Evolutionary conservation across 2,329 filamentous ascomycete species (phyloP), one percentile per base, ranked within the genome.

Genomic region (Cercospora nicotianae): DNA sequence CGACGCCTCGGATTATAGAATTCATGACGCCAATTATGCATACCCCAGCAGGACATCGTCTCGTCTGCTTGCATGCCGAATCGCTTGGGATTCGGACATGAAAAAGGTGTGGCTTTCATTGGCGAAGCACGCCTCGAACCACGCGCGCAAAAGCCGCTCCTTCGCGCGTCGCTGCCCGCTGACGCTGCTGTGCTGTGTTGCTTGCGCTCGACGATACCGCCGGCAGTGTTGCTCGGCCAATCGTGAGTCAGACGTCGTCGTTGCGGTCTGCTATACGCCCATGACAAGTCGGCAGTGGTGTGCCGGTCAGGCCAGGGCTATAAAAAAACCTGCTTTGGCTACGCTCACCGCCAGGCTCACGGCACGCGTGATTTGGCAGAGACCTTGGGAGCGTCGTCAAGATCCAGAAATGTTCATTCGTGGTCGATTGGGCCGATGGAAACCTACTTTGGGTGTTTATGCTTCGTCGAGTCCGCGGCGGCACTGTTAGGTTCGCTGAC

Each of bases 21-120:
- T 31, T 10, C 60, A 53, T 53, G n/a, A 28, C 60, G n/a, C 18
- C 45, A 31, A 30, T n/a, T 5, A 33, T 62, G 60, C 60, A 28
- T 23, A 28, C 18, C 60, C 60, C 26, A 63, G 59, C 64, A 53
- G 55, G 23, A 30, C 20, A 57, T 57, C 48, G 39, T 42, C 64
- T 66, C 64, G 64, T 55, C 51, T 57, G 58, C 10, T 8, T 66
- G 59, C 64, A 66, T 66, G 59, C 64, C 64, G 64, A 45, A 66
- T 55, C 20, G 28, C 64, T 59, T 28, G 60, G 57, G 30, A 31
- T 59, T 26, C 18, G 23, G 57, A 10, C 36, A n/a, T 63, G 30
- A 4, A 23, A 20, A 51, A 4, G 18, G 42, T 26, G 64, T 55
- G 42, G 60, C 39, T 62, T 48, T 65, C 42, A 65, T 45, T 65